Evolutionary conservation across 2,329 filamentous ascomycete genomes (phyloP).

Genomic region (Diplodia corticola): DNA sequence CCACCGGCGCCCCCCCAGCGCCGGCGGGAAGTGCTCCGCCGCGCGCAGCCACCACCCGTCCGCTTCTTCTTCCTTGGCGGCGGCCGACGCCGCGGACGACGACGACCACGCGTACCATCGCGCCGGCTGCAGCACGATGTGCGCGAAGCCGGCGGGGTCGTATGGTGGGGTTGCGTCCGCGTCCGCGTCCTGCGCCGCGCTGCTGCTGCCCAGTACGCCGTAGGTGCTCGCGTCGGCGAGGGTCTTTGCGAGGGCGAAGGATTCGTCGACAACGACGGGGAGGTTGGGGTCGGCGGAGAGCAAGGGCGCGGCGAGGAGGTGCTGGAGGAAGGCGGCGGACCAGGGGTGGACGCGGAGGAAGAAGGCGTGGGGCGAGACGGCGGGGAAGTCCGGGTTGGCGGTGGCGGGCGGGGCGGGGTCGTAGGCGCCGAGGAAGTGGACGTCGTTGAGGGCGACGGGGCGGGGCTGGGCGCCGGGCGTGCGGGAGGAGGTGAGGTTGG

Average conservation of each 20-base stretch:
- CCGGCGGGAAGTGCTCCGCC: constrained; percentile 28
- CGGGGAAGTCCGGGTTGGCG: constrained; percentile 26
- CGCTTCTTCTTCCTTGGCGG: background rate
- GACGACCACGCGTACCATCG: constrained; percentile 21
- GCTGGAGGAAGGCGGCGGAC: constrained; percentile 28
- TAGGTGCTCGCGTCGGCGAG: constrained; percentile 1
- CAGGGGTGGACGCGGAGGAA: constrained; percentile 33
- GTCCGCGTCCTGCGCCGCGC: background rate
- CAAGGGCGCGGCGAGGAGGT: constrained; percentile 28
- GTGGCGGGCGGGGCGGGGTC: constrained; percentile 29
- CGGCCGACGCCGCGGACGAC: constrained; percentile 4
- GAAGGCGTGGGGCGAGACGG: constrained; percentile 34
- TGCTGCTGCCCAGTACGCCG: background rate
- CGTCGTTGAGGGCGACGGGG: constrained; percentile 25
- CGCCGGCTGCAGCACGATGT: constrained; percentile 13
- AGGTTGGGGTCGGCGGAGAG: constrained; percentile 20
- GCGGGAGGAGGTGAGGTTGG: constrained; percentile 31
- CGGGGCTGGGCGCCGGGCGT: constrained; percentile 31
- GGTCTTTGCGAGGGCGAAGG: constrained; percentile 46
- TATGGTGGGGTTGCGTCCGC: too few species aligned
- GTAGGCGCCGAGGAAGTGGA: constrained; percentile 32
- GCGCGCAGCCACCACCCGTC: constrained; percentile 3
- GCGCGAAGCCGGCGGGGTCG: constrained; percentile 1
- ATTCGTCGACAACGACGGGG: constrained; percentile 32
- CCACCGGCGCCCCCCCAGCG: constrained; percentile 28